phyloP scores from a whole-genome alignment of 1,139 yeast species.

The Taphrina populina region DNA sequence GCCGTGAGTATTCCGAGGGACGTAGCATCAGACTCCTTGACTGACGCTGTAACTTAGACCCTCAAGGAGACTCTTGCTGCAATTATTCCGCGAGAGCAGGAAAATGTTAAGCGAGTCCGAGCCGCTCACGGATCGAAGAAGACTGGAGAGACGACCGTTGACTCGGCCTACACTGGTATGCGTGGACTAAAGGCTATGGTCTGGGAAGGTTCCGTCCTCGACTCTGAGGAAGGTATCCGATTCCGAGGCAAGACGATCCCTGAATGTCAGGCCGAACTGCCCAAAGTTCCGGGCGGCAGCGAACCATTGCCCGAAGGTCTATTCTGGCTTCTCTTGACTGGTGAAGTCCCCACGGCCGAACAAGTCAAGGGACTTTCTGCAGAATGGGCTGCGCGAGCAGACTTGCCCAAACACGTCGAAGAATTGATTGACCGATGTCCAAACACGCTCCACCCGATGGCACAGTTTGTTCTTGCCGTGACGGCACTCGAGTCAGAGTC shows the following conservation, averaged over 20 bases:
- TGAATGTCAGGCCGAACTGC: constrained; percentile 86
- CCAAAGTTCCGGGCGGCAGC: constrained; percentile 83
- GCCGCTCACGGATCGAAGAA: constrained; percentile 79
- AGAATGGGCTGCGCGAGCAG: constrained; percentile 60
- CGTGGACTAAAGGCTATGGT: constrained; percentile 94
- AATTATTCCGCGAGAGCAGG: constrained; percentile 86
- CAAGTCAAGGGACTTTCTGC: constrained; percentile 57
- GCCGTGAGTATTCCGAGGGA: constrained; percentile 18
- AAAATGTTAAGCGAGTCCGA: constrained; percentile 85
- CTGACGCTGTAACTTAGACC: constrained; percentile 43
- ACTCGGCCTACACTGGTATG: constrained; percentile 99
- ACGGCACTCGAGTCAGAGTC: constrained; percentile 66
- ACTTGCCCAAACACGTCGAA: constrained; percentile 57
- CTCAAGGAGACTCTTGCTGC: constrained; percentile 92
- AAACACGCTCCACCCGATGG: constrained; percentile 64
- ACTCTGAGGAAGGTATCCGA: constrained; percentile 96
- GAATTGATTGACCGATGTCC: constrained; percentile 59
- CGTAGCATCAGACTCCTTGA: too few species aligned
- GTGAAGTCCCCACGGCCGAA: constrained; percentile 59
- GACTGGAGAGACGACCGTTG: constrained; percentile 89
- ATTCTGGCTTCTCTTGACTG: constrained; percentile 64
- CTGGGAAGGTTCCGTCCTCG: constrained; percentile 99
- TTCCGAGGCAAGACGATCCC: constrained; percentile 98
- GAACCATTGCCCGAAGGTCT: constrained; percentile 64
- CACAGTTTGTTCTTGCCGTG: constrained; percentile 66